Conservation (phyloP, 441 rosid genomes). For the Adansonia gregorii region DNA sequence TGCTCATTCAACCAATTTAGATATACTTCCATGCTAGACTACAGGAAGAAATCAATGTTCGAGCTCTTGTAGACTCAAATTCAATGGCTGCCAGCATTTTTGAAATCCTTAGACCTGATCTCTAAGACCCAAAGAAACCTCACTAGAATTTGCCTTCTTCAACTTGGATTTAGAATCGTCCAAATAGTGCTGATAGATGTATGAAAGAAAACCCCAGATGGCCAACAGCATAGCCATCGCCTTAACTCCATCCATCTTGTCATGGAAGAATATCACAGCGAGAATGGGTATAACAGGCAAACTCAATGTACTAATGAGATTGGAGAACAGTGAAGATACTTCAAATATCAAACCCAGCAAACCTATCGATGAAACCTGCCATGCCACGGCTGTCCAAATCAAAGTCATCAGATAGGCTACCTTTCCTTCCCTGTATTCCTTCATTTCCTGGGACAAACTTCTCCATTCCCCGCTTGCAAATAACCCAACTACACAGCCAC, state of each 20-base stretch:
- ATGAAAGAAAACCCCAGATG: conserved; percentile 58
- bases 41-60: no score
- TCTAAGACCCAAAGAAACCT: conserved; percentile 14
- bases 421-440: conserved; percentile 37
- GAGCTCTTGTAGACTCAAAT: background rate
- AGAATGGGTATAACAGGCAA: conserved; percentile 55
- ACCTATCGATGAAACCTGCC: conserved; percentile 56
- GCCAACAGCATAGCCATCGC: conserved; percentile 54
- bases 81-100: background rate
- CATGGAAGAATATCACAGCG: conserved; percentile 51
- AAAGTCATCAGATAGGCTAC: conserved; percentile 52
- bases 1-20: no score
- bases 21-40: no score
- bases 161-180: conserved; percentile 39
- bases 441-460: conserved; percentile 43
- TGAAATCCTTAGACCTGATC: background rate
- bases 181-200: conserved; percentile 54
- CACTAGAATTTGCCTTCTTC: background rate
- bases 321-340: conserved; percentile 59
- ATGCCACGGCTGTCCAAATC: conserved; percentile 52
- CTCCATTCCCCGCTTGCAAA: conserved; percentile 64
- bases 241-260: conserved; percentile 58
- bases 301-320: conserved; percentile 49
- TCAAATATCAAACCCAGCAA: conserved; percentile 51
- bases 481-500: conserved; percentile 48